phyloP scores from a whole-genome alignment of 805 yeast genomes.

The Candida takata region DNA sequence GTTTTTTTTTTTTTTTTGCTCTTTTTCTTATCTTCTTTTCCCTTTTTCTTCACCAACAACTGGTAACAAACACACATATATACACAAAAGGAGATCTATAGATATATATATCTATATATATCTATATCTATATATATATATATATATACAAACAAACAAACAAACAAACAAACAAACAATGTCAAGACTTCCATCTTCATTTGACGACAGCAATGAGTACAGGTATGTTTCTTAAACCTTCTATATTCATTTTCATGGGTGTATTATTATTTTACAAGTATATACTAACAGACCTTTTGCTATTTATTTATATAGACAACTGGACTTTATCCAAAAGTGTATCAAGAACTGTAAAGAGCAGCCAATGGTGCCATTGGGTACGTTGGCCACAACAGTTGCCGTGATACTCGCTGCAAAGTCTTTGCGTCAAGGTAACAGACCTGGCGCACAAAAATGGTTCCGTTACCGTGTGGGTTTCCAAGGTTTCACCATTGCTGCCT shows the following conservation, averaged over 20 bases:
- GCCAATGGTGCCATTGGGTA: slow-evolving; percentile 84
- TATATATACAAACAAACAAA: no score
- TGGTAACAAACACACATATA: no score
- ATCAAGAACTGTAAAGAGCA: slow-evolving; percentile 67
- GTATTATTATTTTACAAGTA: no score
- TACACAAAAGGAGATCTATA: no score
- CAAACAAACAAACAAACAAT: no score
- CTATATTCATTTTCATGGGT: not conserved
- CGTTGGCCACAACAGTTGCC: slow-evolving; percentile 73
- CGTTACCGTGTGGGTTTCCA: slow-evolving; percentile 87
- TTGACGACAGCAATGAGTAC: slow-evolving; percentile 24
- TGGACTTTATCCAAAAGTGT: slow-evolving; percentile 50
- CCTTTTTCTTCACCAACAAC: slow-evolving; percentile 1
- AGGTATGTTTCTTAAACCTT: slow-evolving; percentile 12
- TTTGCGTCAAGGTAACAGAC: slow-evolving; percentile 61
- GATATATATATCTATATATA: no score
- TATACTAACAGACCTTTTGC: no score
- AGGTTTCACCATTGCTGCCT: slow-evolving; percentile 73
- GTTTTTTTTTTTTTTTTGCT: no score
- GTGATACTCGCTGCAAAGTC: slow-evolving; percentile 74
- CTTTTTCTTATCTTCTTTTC: no score
- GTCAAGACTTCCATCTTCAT: slow-evolving; percentile 30
- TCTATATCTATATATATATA: no score
- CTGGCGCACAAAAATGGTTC: slow-evolving; percentile 78
- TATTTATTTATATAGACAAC: slow-evolving; percentile 31